phyloP scores from a whole-genome alignment of 176 grass and related monocot genomes.

The Puya raimondii region DNA sequence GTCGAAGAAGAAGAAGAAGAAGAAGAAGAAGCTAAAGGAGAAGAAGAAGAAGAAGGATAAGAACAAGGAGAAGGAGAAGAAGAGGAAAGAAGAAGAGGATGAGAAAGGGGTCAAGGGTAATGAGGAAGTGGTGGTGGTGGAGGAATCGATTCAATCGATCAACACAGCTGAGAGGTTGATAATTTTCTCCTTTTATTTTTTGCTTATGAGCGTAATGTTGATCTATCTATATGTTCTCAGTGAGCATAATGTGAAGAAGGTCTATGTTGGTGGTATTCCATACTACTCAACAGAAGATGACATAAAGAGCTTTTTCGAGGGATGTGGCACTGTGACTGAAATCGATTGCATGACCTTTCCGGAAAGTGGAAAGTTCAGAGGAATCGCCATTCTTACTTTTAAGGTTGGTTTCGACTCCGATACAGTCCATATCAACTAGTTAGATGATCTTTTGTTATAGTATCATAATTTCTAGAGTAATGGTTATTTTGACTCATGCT shows the following conservation, averaged over 20 bases:
- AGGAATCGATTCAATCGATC: neutral
- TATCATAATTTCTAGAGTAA: neutral
- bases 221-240: slow-evolving; percentile 29
- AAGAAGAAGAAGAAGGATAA: slow-evolving; percentile 18
- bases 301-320: slow-evolving; percentile 86
- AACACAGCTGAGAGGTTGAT: slow-evolving; percentile 4
- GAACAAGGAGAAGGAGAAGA: slow-evolving; percentile 1
- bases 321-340: slow-evolving; percentile 58
- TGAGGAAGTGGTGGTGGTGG: neutral
- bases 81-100: neutral
- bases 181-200: neutral
- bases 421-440: neutral
- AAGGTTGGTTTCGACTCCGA: slow-evolving; percentile 43
- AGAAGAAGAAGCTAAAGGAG: slow-evolving; percentile 21
- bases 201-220: slow-evolving; percentile 11
- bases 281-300: slow-evolving; percentile 95
- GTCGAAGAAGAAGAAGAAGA: slow-evolving; percentile 17
- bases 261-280: slow-evolving; percentile 92
- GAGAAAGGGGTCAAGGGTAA: neutral
- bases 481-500: too few relatives aligned
- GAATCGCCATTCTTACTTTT: slow-evolving; percentile 88
- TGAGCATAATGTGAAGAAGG: slow-evolving; percentile 59
- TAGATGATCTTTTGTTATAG: neutral
- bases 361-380: slow-evolving; percentile 82
- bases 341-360: slow-evolving; percentile 89